phyloP scores from a whole-genome alignment of 1,139 yeast species.

The Protomyces macrosporus region DNA sequence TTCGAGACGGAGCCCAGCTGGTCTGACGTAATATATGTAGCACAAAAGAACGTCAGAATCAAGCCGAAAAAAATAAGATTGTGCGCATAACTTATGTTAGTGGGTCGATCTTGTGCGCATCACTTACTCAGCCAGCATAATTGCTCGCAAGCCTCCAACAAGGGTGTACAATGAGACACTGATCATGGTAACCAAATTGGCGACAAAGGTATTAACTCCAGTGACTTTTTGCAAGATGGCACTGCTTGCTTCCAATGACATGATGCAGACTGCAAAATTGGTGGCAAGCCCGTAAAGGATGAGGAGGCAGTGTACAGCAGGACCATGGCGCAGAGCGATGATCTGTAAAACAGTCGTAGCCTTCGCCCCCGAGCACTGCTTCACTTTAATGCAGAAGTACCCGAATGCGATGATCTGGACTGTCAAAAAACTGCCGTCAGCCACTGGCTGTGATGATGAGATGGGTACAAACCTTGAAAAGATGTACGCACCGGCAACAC shows the following conservation, averaged over 20 bases:
- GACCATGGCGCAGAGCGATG: constrained; percentile 43
- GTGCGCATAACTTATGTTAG: constrained; percentile 40
- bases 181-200: constrained; percentile 42
- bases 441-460: not conserved
- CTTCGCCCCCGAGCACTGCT: constrained; percentile 41
- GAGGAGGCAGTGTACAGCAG: constrained; percentile 42
- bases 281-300: constrained; percentile 43
- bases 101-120: not conserved
- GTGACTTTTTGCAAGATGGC: constrained; percentile 39
- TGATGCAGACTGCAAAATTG: constrained; percentile 42
- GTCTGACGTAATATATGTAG: constrained; percentile 42
- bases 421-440: not conserved
- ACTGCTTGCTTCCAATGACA: constrained; percentile 43
- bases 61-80: constrained; percentile 44
- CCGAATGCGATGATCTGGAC: constrained; percentile 42
- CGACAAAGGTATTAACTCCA: constrained; percentile 43
- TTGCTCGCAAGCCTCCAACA: constrained; percentile 48
- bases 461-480: constrained; percentile 27
- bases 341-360: constrained; percentile 45
- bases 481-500: constrained; percentile 27
- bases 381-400: constrained; percentile 42
- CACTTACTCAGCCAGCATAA: constrained; percentile 43
- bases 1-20: constrained; percentile 47
- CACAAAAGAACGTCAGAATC: constrained; percentile 39
- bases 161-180: constrained; percentile 45